A percentile compares a stretch with the other conserved stretches of the same genome.
phyloP scores from a whole-genome alignment of 2,329 filamentous ascomycete species.

The Knufia fluminis region DNA sequence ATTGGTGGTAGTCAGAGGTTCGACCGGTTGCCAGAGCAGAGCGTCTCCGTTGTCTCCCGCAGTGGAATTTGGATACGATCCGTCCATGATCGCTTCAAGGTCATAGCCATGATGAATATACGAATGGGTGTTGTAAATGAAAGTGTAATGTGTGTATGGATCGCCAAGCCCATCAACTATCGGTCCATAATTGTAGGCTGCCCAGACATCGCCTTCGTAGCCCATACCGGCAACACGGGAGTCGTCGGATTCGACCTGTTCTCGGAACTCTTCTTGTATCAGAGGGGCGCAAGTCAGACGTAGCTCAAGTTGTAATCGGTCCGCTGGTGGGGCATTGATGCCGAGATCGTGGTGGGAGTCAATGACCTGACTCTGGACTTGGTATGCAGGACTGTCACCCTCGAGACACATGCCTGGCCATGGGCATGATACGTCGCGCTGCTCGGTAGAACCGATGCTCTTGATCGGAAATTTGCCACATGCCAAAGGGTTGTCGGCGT shows the following conservation, averaged over 20 bases:
- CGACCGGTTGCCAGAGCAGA: slow-evolving; percentile 22
- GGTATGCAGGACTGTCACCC: background rate
- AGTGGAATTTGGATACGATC: background rate
- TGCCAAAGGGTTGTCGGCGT: background rate
- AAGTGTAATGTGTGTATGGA: background rate
- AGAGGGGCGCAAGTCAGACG: background rate
- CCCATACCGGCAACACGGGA: background rate
- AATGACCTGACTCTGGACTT: background rate
- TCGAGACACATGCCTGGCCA: background rate
- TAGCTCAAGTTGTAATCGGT: background rate
- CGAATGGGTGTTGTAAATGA: background rate
- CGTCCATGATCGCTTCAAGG: background rate
- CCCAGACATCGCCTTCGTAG: background rate
- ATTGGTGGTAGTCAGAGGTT: slow-evolving; percentile 23
- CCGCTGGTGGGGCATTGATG: background rate
- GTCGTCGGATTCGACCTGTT: background rate
- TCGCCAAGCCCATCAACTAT: background rate
- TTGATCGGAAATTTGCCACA: background rate
- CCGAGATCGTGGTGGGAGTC: background rate
- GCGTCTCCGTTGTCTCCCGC: background rate
- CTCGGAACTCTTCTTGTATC: background rate
- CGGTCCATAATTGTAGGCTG: background rate
- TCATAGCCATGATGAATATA: background rate
- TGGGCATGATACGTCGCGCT: background rate
- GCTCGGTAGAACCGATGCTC: background rate